Evolutionary conservation across 2,329 filamentous ascomycete genomes (phyloP).

Genomic region (Ramularia endophylla): DNA sequence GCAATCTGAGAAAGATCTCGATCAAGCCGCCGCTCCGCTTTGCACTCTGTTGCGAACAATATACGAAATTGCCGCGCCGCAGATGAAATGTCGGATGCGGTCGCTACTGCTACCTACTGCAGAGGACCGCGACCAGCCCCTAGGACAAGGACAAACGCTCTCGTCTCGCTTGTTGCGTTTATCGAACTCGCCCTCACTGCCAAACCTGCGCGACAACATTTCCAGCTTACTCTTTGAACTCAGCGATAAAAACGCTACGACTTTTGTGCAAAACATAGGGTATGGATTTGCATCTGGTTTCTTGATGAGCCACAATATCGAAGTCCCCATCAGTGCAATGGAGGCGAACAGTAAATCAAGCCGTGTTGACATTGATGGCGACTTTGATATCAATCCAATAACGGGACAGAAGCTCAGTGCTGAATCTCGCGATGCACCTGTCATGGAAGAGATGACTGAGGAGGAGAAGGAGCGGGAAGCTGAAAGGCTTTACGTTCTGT

Average conservation of each 20-base stretch:
- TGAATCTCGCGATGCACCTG: conserved; percentile 47
- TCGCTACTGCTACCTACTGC: conserved; percentile 66
- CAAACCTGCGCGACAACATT: conserved; percentile 67
- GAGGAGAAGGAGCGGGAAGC: conserved; percentile 92
- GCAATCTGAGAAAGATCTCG: conserved; percentile 65
- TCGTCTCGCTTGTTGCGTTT: conserved; percentile 71
- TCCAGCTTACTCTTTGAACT: conserved; percentile 80
- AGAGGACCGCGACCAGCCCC: conserved; percentile 66
- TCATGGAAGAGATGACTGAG: conserved; percentile 71
- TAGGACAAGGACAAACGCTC: conserved; percentile 69
- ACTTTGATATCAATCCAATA: conserved; percentile 64
- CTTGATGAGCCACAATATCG: conserved; percentile 75
- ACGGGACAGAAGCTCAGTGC: conserved; percentile 64
- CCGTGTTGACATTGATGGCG: conserved; percentile 23
- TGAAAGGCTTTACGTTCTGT: conserved; percentile 81
- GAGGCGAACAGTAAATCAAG: conserved; percentile 45
- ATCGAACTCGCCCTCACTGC: conserved; percentile 65
- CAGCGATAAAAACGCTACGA: conserved; percentile 70
- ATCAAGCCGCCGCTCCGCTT: conserved; percentile 53
- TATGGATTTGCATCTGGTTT: conserved; percentile 93
- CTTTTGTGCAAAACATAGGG: conserved; percentile 84
- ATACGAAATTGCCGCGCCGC: conserved; percentile 62
- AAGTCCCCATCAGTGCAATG: conserved; percentile 62
- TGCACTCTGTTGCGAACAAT: conserved; percentile 67
- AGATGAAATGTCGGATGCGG: conserved; percentile 58